phyloP scores from a whole-genome alignment of 2,329 filamentous ascomycete species.

The Thermoascus crustaceus region DNA sequence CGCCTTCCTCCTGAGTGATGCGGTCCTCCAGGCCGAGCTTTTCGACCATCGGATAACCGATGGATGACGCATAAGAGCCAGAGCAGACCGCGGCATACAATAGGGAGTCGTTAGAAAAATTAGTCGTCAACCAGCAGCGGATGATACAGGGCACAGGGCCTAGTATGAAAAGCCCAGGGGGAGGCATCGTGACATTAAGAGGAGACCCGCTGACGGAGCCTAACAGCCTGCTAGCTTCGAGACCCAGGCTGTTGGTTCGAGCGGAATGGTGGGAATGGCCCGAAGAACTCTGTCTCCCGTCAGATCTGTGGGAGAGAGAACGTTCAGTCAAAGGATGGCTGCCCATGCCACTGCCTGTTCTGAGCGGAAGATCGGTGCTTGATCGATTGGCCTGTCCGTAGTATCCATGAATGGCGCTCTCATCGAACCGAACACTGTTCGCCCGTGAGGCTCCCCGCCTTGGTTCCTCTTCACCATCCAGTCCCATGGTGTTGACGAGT shows the following conservation, averaged over 20 bases:
- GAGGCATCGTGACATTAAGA: conserved; percentile 52
- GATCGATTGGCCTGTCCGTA: conserved; percentile 78
- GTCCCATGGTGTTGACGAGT: conserved; percentile 68
- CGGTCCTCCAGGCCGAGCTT: conserved; percentile 64
- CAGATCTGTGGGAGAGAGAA: conserved; percentile 87
- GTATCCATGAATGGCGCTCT: conserved; percentile 84
- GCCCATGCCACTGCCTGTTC: conserved; percentile 72
- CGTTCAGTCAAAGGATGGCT: conserved; percentile 79
- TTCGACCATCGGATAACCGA: conserved; percentile 66
- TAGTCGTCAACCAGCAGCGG: conserved; percentile 85
- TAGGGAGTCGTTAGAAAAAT: conserved; percentile 81
- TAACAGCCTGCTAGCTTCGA: conserved; percentile 61
- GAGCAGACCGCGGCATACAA: conserved; percentile 89
- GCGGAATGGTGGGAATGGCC: conserved; percentile 70
- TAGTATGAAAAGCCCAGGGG: conserved; percentile 75
- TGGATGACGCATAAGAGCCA: conserved; percentile 78
- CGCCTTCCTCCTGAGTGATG: conserved; percentile 58
- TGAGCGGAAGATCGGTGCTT: conserved; percentile 70
- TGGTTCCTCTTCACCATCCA: conserved; percentile 79
- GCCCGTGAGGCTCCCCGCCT: conserved; percentile 83
- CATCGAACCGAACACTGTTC: conserved; percentile 95
- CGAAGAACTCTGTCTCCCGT: conserved; percentile 89
- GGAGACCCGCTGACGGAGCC: conserved; percentile 61
- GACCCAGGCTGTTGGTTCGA: conserved; percentile 77
- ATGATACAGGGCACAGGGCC: conserved; percentile 90